A percentile compares a stretch with the other conserved stretches of the same genome.
Conservation (phyloP, 495 filamentous ascomycete genomes). For the Neurospora pannonica region DNA sequence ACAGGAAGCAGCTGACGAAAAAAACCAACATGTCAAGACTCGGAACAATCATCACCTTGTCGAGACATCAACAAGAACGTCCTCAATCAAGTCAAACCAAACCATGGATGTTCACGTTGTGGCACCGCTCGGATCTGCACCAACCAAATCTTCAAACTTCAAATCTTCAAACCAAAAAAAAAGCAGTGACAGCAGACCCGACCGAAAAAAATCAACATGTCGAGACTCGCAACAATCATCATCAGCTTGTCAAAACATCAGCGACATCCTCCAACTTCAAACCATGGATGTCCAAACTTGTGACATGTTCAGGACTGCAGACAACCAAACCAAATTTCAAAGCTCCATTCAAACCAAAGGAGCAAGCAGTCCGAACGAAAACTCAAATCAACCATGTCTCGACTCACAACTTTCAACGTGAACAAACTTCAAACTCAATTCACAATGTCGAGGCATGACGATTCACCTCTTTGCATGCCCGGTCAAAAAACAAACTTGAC, state of each 20-base stretch:
- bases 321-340: background rate
- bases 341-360: background rate
- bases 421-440: background rate
- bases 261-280: background rate
- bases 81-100: background rate
- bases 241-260: background rate
- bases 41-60: background rate
- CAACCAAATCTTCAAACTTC: background rate
- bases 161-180: background rate
- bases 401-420: background rate
- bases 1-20: background rate
- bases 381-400: background rate
- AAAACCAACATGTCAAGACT: background rate
- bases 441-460: background rate
- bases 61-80: background rate
- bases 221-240: background rate
- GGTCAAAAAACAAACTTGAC: background rate
- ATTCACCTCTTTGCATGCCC: background rate
- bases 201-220: background rate
- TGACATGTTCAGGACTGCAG: background rate
- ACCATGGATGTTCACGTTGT: background rate
- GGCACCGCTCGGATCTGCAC: background rate
- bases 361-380: background rate
- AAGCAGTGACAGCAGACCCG: background rate
- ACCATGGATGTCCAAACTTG: background rate